These are phyloP conservation scores for Talaromyces trachyspermus DNA, from an alignment of 495 filamentous ascomycete species.

Conservation along the genomic window DNA sequence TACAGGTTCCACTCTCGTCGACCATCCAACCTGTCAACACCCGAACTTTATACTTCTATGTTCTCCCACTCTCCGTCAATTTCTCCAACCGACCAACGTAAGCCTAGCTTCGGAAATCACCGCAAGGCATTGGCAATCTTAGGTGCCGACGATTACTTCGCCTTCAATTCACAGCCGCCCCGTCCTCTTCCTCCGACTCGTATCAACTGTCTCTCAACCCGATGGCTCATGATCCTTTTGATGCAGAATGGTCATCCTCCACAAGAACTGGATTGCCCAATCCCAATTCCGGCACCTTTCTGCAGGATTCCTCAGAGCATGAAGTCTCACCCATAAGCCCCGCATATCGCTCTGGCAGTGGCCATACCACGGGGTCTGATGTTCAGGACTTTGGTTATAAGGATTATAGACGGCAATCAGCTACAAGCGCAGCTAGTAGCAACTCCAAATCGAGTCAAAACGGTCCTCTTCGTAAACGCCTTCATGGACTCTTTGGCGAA, in stretches of 20 bases:
- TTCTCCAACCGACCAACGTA: conserved; percentile 38
- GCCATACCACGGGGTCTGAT: conserved; percentile 55
- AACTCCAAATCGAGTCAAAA: conserved; percentile 76
- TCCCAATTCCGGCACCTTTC: conserved; percentile 34
- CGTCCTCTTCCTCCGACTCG: conserved; percentile 19
- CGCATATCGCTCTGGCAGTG: conserved; percentile 56
- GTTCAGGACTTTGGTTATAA: conserved; percentile 58
- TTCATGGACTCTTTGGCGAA: conserved; percentile 83
- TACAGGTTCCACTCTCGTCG: conserved; percentile 12
- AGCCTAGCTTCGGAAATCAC: conserved; percentile 32
- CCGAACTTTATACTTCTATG: conserved; percentile 29
- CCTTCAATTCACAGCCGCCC: conserved; percentile 13
- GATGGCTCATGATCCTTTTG: conserved; percentile 27
- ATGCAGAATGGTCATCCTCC: conserved; percentile 25
- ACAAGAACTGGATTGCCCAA: conserved; percentile 17
- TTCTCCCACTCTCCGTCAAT: conserved; percentile 40
- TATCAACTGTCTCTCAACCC: conserved; percentile 23
- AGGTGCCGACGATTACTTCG: conserved; percentile 22
- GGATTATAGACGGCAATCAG: conserved; percentile 78
- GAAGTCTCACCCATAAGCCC: conserved; percentile 55
- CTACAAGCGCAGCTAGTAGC: conserved; percentile 81
- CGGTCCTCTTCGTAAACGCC: conserved; percentile 62
- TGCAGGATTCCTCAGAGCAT: conserved; percentile 35
- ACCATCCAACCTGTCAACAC: not conserved
- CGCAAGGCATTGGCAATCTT: conserved; percentile 31